Base-by-base conservation (phyloP, 352 stramenopile species). In the Sclerospora graminicola region DNA sequence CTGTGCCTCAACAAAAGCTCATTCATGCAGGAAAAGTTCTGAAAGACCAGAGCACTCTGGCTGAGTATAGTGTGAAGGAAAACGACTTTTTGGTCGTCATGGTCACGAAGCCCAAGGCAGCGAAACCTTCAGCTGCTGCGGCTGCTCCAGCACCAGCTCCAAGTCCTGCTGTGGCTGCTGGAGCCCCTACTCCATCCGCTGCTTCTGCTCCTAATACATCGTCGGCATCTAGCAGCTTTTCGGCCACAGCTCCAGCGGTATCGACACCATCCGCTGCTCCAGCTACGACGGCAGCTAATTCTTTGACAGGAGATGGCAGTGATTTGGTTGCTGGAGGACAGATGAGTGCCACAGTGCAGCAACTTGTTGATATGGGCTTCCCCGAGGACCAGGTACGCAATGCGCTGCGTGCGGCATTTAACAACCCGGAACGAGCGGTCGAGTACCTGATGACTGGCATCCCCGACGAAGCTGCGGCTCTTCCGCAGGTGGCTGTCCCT, bases 371-470 rank as follows among this genome's bases (percentile, higher is more conserved):
- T 37, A 95, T 94, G 82, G 82, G 82, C 6, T 94, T 93, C 49
- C 82, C 82, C 2, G 77, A 93, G 45, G 80, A 92, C 41, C 77
- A 95, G 43, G 78, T 86, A 18, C 76, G 75, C 24, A 65, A 60
- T 16, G 82, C 82, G 1, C 54, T 94, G 20, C 65, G 75, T 30
- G 82, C 82, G 1, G 84, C 84, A 5, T 94, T 89, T 50, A 88
- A 89, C 66, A 90, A 95, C 71, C 49, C 75, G 2, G 74, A 92
- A 31, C 80, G 84, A 16, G 84, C 82, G 0, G 79, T 93, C 21
- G 78, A 95, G 54, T 94, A 94, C 49, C 43, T 94, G 45, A 92
- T 94, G 81, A 90, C 82, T 28, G 75, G 81, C 23, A 91, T 93
- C 35, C 79, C 82, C 14, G 66, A 86, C 28, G 65, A 77, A 21